Evolutionary conservation across 164 flowering plant genomes (phyloP), one percentile per base, ranked within the genome.

Genomic region (Liriodendron chinense): DNA sequence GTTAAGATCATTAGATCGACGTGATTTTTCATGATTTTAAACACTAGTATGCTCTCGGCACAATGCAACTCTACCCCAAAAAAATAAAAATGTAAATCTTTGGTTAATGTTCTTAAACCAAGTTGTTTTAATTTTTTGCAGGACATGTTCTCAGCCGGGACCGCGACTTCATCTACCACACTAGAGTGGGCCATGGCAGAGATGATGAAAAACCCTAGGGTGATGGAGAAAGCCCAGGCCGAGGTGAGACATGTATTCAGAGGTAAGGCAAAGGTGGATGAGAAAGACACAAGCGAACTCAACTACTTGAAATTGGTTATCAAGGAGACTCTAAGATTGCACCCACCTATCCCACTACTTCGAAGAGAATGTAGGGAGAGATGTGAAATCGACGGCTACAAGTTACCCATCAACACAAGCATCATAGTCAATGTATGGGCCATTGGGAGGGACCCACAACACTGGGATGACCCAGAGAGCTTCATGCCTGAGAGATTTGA

Each of bases 401-500:
- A 78, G 14, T 76, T 86, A 48, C 84, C 81, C 0, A 68, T 76
- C 0, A 82, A 79, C 56, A 83, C 89, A 2, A 77, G 76, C 59
- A 79, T 86, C 16, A 56, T 75, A 12, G 28, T 86, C 7, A 80
- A 85, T 70, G 86, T 71, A n/a, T 73, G 74, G 77, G 72, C 85
- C 6, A 81, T 81, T 0, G 80, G 71, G 16, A 81, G 57, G 4
- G 86, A 83, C 68, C 81, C 87, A 2, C 67, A 81, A 3, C 9
- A 7, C 6, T 88, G 89, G 89, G 73, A 82, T n/a, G 64, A 83
- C 23, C 82, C 87, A 43, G 64, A 80, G 6, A 77, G 69, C 28
- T 83, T 86, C 72, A 8, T n/a, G 25, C 88, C 89, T 0, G 86
- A 86, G 72, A 84, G 88, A 57, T 85, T 84, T 69, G 26, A 77